Conservation (phyloP, 305 asterid genomes). For the Fraxinus nigra region DNA sequence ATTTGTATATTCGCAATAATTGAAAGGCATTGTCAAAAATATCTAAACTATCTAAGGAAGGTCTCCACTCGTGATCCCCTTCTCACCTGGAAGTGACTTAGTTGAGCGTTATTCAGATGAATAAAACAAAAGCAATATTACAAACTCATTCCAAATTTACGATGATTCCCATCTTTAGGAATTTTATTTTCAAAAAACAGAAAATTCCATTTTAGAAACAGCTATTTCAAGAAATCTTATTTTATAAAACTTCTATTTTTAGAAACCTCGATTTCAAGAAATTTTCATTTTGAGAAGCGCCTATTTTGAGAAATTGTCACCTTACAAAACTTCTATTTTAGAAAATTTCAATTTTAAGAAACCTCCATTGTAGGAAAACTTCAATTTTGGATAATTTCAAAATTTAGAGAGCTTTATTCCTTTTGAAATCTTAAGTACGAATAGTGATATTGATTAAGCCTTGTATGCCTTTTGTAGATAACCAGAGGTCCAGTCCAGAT, state of each 20-base stretch:
- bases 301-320: too few species aligned
- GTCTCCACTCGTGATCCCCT: background rate
- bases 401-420: background rate
- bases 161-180: background rate
- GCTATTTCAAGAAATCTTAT: too few species aligned
- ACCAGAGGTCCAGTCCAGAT: background rate
- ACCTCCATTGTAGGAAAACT: background rate
- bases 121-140: too few species aligned
- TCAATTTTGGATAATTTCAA: background rate
- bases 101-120: background rate
- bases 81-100: background rate
- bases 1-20: background rate
- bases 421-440: too few species aligned
- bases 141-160: background rate
- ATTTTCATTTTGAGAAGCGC: background rate
- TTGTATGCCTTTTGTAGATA: background rate
- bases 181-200: background rate
- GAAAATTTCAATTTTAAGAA: too few species aligned
- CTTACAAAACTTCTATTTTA: too few species aligned
- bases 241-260: too few species aligned
- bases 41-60: background rate
- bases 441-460: background rate
- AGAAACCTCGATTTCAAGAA: background rate
- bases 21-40: too few species aligned
- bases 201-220: background rate